Percentiles rank a stretch among this genome's conserved stretches.
These are phyloP conservation scores for Diaporthe citriasiana DNA, from an alignment of 2,329 filamentous ascomycete genomes.

Conservation along the genomic window DNA sequence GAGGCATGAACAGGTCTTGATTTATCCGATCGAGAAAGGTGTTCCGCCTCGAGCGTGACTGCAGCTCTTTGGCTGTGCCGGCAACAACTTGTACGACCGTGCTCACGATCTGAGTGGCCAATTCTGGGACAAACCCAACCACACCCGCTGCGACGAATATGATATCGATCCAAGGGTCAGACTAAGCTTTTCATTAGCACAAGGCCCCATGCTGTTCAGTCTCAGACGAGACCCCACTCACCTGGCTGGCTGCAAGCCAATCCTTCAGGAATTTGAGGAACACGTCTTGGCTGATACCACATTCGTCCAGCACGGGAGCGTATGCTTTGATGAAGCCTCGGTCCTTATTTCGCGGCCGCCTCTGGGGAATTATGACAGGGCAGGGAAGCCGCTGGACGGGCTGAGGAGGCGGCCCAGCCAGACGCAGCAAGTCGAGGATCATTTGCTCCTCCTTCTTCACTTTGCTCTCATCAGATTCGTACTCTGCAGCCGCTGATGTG, in stretches of 20 bases:
- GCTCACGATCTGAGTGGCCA: constrained; percentile 49
- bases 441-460: constrained; percentile 43
- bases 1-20: constrained; percentile 50
- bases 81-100: constrained; percentile 47
- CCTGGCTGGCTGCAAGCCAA: constrained; percentile 47
- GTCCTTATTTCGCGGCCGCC: constrained; percentile 52
- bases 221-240: not conserved
- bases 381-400: constrained; percentile 45
- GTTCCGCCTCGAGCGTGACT: constrained; percentile 47
- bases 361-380: constrained; percentile 57
- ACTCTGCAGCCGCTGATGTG: not conserved
- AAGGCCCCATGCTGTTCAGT: not conserved
- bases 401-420: constrained; percentile 44
- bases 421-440: constrained; percentile 43
- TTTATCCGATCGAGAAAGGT: constrained; percentile 50
- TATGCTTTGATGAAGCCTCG: constrained; percentile 57
- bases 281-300: constrained; percentile 53
- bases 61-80: constrained; percentile 48
- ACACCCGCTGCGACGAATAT: constrained; percentile 45
- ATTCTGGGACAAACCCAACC: constrained; percentile 48
- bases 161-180: constrained; percentile 45
- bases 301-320: constrained; percentile 52
- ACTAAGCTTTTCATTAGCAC: constrained; percentile 1
- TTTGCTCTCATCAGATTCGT: constrained; percentile 42
- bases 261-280: constrained; percentile 55